Percentiles rank a stretch among this genome's conserved stretches.
phyloP scores from a whole-genome alignment of 768 basidiomycete species.

The Lactifluus hygrophoroides region DNA sequence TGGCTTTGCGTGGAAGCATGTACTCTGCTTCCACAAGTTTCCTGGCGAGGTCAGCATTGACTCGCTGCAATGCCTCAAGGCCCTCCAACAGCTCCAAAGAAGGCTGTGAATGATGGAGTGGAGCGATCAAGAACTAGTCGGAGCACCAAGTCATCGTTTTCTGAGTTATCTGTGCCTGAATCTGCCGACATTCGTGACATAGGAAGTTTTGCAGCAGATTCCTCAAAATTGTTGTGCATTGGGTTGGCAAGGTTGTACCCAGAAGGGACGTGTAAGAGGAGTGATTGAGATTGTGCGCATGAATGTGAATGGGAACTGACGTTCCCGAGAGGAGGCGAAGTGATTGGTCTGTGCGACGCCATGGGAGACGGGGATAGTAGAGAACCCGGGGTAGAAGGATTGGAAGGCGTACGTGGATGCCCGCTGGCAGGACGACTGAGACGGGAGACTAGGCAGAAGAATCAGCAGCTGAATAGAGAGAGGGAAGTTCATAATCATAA shows the following conservation, averaged over 20 bases:
- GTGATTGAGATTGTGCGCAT: conserved; percentile 42
- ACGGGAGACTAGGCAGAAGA: conserved; percentile 34
- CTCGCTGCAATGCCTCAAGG: conserved; percentile 61
- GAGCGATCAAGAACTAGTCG: conserved; percentile 56
- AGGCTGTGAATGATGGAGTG: conserved; percentile 48
- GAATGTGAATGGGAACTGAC: conserved; percentile 55
- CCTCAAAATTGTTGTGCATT: conserved; percentile 35
- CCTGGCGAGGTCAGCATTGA: conserved; percentile 65
- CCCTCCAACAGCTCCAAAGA: conserved; percentile 66
- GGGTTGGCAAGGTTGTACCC: conserved; percentile 32
- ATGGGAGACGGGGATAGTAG: conserved; percentile 38
- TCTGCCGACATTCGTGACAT: conserved; percentile 44
- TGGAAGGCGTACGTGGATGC: conserved; percentile 61
- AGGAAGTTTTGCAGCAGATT: conserved; percentile 44
- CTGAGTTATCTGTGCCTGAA: conserved; percentile 41
- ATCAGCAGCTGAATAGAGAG: conserved; percentile 25
- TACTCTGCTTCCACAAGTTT: conserved; percentile 71
- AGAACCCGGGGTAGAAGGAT: conserved; percentile 41
- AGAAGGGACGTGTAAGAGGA: conserved; percentile 31
- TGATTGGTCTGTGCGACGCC: conserved; percentile 24
- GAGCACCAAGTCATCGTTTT: conserved; percentile 41
- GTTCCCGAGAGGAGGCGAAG: conserved; percentile 35
- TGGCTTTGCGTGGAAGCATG: conserved; percentile 54
- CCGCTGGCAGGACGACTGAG: conserved; percentile 33
- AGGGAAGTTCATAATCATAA: background rate